These are phyloP conservation scores for Russula abietina DNA, from an alignment of 768 basidiomycete genomes.

Conservation along the genomic window DNA sequence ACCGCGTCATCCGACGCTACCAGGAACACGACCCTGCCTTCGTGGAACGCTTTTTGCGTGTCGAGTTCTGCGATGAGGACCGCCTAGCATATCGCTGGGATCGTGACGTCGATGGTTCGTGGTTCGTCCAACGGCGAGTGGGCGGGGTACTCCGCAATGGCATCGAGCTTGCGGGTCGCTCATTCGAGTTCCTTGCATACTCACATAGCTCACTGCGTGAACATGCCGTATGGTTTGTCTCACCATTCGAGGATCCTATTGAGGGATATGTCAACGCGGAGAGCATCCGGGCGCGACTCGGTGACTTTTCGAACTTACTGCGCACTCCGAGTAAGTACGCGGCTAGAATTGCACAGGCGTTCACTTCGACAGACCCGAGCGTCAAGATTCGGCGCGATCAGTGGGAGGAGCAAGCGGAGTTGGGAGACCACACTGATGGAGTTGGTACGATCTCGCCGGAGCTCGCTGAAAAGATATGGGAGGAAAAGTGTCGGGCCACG, in stretches of 20 bases:
- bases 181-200: conserved; percentile 79
- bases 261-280: conserved; percentile 47
- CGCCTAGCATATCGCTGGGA: conserved; percentile 66
- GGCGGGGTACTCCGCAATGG: conserved; percentile 48
- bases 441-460: conserved; percentile 67
- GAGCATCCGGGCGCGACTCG: conserved; percentile 54
- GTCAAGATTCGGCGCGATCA: conserved; percentile 49
- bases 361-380: conserved; percentile 75
- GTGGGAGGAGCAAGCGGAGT: conserved; percentile 60
- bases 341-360: conserved; percentile 79
- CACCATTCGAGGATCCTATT: conserved; percentile 47
- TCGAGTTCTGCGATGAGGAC: conserved; percentile 83
- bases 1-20: conserved; percentile 70
- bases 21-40: conserved; percentile 33
- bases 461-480: conserved; percentile 58
- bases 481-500: conserved; percentile 40
- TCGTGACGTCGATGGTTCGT: conserved; percentile 51
- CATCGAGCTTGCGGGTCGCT: conserved; percentile 55
- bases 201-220: conserved; percentile 72
- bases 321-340: conserved; percentile 69
- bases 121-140: conserved; percentile 41
- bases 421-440: conserved; percentile 68
- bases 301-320: conserved; percentile 53
- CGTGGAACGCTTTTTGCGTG: conserved; percentile 69
- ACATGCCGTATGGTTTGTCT: conserved; percentile 80